Percentiles rank a stretch among this genome's conserved stretches.
These are phyloP conservation scores for Yarrowia sp. DNA, from an alignment of 805 yeast genomes.

Conservation along the genomic window DNA sequence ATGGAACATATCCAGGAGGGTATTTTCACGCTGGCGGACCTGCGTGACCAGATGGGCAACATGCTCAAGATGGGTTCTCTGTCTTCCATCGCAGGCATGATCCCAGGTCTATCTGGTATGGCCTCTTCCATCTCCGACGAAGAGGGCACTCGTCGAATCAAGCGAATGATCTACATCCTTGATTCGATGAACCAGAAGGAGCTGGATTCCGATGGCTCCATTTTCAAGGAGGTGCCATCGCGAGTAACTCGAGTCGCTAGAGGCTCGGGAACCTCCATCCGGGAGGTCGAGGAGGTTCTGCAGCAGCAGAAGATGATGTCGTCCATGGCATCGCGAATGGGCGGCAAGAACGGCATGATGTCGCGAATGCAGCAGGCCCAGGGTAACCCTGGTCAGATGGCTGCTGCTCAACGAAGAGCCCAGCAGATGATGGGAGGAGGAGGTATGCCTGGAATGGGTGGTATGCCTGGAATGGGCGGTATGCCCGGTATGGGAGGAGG, in stretches of 20 bases:
- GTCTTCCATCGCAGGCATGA: constrained; percentile 90
- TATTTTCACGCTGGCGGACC: constrained; percentile 84
- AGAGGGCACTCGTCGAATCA: constrained; percentile 79
- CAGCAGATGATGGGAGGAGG: constrained; percentile 51
- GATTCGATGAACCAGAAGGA: constrained; percentile 95
- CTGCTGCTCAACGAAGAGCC: constrained; percentile 49
- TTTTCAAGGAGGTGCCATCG: constrained; percentile 76
- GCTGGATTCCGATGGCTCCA: constrained; percentile 82
- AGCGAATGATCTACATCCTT: constrained; percentile 84
- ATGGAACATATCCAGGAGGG: constrained; percentile 94
- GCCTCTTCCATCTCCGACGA: constrained; percentile 88
- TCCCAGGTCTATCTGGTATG: constrained; percentile 85
- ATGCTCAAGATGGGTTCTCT: constrained; percentile 96
- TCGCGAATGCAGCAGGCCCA: constrained; percentile 42
- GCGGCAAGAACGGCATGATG: constrained; percentile 54
- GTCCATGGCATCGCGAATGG: constrained; percentile 53
- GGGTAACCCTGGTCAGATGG: constrained; percentile 42
- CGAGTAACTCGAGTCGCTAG: constrained; percentile 87
- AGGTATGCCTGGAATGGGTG: constrained; percentile 51
- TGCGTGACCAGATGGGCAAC: constrained; percentile 92
- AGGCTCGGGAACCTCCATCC: constrained; percentile 89
- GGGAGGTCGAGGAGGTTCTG: constrained; percentile 89
- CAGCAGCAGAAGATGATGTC: constrained; percentile 94
- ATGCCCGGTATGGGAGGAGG: constrained; percentile 54
- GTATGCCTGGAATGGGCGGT: constrained; percentile 54